Base-by-base conservation (phyloP, 2,329 filamentous ascomycete species). In the Epichloe amarillans region DNA sequence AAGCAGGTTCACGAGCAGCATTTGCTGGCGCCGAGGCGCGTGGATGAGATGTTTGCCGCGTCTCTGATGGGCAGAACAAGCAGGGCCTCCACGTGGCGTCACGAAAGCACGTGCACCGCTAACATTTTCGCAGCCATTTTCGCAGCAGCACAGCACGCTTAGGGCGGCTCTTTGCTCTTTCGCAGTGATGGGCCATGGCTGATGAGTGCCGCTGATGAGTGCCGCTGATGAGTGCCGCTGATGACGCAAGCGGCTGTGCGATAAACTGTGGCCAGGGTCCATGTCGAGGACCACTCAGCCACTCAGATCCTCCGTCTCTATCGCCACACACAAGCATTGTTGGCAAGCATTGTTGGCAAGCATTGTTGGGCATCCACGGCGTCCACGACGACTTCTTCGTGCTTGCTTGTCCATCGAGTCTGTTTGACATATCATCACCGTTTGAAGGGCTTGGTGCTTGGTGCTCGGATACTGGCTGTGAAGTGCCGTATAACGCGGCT, bases 31-130 rank as follows among this genome's bases (percentile, higher is more conserved):
- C 26, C 15, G 21, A 33, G 14, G 5, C 42, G 42, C 42, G 42
- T 26, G 12, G 42, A 33, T 15, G 41, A 35, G 15, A 17, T 15
- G 6, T 15, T 12, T 33, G 42, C 5, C 42, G 14, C 26, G 42
- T 33, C 42, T 33, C 11, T 42, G n/a, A 1, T 19, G 40, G 40
- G 11, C 30, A 30, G 10, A 30, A 30, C 26, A 30, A 30, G 30
- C 30, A 21, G 19, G 40, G 11, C 19, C 19, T 17, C 4, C 33
- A 39, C 19, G 47, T 14, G 15, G 30, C 38, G 47, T 44, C 49
- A 21, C 49, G 42, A 50, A 46, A 46, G 35, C 49, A 50, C 49
- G 49, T 50, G 49, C n/a, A 17, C 21, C 19, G 19, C 19, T 21
- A 21, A 21, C 19, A 30, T 30, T 30, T 30, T 26, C 26, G 26